These are phyloP conservation scores for Tetrahymena thermophila DNA, from an alignment of 73 alveolate species.

Conservation along the genomic window DNA sequence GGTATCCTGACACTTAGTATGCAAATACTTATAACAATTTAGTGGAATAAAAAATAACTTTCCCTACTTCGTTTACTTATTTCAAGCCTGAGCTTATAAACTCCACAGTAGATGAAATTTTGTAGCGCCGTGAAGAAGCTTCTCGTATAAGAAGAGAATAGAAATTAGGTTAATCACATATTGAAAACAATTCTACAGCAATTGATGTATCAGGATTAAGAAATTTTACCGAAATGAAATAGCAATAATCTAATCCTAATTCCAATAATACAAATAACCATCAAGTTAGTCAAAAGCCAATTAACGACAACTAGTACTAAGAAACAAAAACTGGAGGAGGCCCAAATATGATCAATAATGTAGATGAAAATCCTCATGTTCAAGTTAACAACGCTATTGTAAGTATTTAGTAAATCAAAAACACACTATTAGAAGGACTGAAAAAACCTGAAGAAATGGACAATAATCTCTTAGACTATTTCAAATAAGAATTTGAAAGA, in stretches of 20 bases:
- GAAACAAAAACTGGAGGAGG: background rate
- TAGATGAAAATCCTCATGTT: background rate
- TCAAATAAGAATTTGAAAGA: background rate
- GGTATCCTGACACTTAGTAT: slow-evolving; percentile 22
- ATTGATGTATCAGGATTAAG: background rate
- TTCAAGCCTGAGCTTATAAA: background rate
- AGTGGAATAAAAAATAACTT: background rate
- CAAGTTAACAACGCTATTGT: background rate
- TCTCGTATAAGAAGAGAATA: background rate
- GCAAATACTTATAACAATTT: background rate
- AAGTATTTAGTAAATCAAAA: background rate
- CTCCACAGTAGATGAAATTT: background rate
- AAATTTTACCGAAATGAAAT: background rate
- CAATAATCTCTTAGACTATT: background rate
- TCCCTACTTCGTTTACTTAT: background rate
- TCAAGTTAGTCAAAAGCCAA: background rate
- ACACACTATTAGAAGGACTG: background rate
- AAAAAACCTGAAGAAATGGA: background rate
- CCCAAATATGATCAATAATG: background rate
- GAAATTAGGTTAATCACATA: background rate
- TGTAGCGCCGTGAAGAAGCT: background rate
- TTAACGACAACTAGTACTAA: background rate
- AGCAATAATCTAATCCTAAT: background rate
- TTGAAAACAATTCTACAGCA: background rate
- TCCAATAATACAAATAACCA: background rate